Evolutionary conservation across 176 grass and related monocot genomes (phyloP), one percentile per base, ranked within the genome.

Genomic region (Carex pumila): DNA sequence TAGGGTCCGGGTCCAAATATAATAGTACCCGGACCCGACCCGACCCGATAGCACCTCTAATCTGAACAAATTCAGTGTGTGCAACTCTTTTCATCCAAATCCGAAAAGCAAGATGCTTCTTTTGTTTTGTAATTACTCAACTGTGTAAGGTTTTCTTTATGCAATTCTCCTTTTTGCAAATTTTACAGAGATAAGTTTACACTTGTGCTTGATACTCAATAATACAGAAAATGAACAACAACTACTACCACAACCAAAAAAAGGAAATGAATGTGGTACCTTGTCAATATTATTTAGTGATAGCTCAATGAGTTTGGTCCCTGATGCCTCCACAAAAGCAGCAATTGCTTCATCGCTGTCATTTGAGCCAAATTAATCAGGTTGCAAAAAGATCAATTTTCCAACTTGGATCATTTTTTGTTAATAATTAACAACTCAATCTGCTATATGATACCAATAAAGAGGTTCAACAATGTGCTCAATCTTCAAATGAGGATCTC

Each of bases 321-420:
- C 92, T 83, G 91, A 98, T 84, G 87, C 83, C 85, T 92, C 91
- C 87, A 98, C 90, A 83, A 89, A 98, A 49, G 50, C 84, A 81
- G 87, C 91, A 30, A 98, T n/a, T 18, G 95, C 89, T 89, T 85
- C 82, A 93, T 98, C 95, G 80, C 95, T 98, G 87, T 63, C 79
- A 87, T 67, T 56, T 32, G 50, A 77, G 5, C 73, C 18, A 6
- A 77, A 56, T 34, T 32, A 57, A 47, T 56, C 50, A 6, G 49
- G 22, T 32, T 56, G 73, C 49, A 77, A 77, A 60, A 55, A 31
- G 12, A 32, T 77, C 50, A 56, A 17, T 4, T 32, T 77, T 15
- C 73, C 72, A 55, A 55, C 22, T 56, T 55, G 21, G 10, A 12
- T 34, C 72, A 70, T 14, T 76, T 76, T 53, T 60, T 52, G 61